phyloP scores from a whole-genome alignment of 768 basidiomycete genomes.

The Lenzites betulinus region DNA sequence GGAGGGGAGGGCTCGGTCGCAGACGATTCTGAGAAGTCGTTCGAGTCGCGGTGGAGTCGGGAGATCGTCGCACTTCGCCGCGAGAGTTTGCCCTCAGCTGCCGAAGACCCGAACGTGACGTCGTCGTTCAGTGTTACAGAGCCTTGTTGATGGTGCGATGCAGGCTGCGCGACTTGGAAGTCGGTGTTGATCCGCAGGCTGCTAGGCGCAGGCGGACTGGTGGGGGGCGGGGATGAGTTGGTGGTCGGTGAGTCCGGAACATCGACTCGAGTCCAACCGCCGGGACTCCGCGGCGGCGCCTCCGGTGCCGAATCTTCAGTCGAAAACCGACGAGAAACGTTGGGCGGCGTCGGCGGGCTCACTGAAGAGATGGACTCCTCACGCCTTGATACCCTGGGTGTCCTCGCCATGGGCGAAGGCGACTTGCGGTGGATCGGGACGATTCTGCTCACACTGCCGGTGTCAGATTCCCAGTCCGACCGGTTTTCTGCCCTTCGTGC shows the following conservation, averaged over 20 bases:
- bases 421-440: slow-evolving; percentile 68
- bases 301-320: slow-evolving; percentile 18
- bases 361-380: slow-evolving; percentile 41
- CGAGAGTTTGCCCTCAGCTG: slow-evolving; percentile 9
- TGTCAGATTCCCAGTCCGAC: slow-evolving; percentile 62
- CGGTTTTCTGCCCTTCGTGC: slow-evolving; percentile 37
- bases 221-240: slow-evolving; percentile 40
- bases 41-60: slow-evolving; percentile 22
- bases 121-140: slow-evolving; percentile 35
- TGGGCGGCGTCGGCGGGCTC: slow-evolving; percentile 37
- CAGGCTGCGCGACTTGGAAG: slow-evolving; percentile 34
- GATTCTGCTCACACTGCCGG: slow-evolving; percentile 47
- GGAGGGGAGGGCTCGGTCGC: slow-evolving; percentile 38
- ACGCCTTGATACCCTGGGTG: slow-evolving; percentile 38
- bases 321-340: slow-evolving; percentile 19
- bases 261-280: slow-evolving; percentile 37
- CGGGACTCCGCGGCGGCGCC: slow-evolving; percentile 15
- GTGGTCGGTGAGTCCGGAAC: slow-evolving; percentile 43
- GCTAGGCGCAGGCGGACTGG: slow-evolving; percentile 40
- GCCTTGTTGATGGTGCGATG: slow-evolving; percentile 33
- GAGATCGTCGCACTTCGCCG: slow-evolving; percentile 18
- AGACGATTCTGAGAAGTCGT: slow-evolving; percentile 57
- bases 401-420: slow-evolving; percentile 71
- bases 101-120: slow-evolving; percentile 29
- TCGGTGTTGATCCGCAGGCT: slow-evolving; percentile 20